These are phyloP conservation scores for Diutina rugosa DNA, from an alignment of 1,139 yeast species.

Conservation along the genomic window DNA sequence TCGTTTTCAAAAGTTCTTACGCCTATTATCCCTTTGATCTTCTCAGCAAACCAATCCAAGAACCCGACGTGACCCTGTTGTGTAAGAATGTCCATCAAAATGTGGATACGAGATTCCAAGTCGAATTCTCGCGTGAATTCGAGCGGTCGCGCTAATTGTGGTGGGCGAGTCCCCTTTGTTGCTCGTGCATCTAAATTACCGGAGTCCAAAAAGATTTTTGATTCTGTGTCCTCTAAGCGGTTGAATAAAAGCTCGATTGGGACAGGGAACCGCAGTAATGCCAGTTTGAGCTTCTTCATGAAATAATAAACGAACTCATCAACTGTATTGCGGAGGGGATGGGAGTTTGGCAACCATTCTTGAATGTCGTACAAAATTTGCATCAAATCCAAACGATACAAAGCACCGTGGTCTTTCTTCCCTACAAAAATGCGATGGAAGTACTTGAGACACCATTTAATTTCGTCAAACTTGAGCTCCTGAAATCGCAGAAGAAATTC, in stretches of 20 bases:
- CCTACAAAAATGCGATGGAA: slow-evolving; percentile 60
- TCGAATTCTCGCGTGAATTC: background rate
- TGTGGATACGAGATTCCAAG: background rate
- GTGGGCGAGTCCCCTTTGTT: background rate
- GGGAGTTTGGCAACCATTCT: slow-evolving; percentile 17
- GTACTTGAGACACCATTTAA: slow-evolving; percentile 55
- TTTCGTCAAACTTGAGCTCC: slow-evolving; percentile 48
- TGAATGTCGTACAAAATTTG: slow-evolving; percentile 20
- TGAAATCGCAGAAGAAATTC: slow-evolving; percentile 38
- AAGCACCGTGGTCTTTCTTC: slow-evolving; percentile 44
- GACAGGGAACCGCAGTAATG: slow-evolving; percentile 39
- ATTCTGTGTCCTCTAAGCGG: slow-evolving; percentile 34
- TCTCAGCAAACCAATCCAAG: background rate
- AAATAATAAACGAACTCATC: slow-evolving; percentile 56
- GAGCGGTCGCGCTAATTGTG: background rate
- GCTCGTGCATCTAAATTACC: slow-evolving; percentile 31
- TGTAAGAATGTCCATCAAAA: background rate
- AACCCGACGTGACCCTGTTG: background rate
- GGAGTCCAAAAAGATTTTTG: slow-evolving; percentile 25
- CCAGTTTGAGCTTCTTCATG: slow-evolving; percentile 46
- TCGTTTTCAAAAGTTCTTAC: background rate
- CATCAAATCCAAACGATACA: slow-evolving; percentile 71
- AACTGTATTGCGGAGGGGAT: slow-evolving; percentile 40
- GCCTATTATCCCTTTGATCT: background rate
- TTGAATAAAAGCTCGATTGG: slow-evolving; percentile 63